These are phyloP conservation scores for Corrigiola litoralis DNA, from an alignment of 179 eudicot genomes.

Conservation along the genomic window DNA sequence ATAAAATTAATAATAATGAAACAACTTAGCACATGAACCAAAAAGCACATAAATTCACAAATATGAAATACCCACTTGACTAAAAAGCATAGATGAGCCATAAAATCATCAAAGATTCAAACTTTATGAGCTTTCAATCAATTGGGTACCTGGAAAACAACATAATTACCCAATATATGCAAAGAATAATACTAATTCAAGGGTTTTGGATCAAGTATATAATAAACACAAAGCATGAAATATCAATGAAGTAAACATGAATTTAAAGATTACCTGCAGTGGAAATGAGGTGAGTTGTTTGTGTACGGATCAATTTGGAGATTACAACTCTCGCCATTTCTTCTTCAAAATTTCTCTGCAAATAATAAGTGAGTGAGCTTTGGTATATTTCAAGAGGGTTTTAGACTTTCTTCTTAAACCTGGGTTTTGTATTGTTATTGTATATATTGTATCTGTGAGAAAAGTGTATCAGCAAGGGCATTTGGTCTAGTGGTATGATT, in stretches of 20 bases:
- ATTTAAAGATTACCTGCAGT: not conserved
- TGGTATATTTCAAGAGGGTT: not conserved
- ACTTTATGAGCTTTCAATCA: not conserved
- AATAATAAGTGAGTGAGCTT: too few relatives aligned
- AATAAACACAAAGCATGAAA: not conserved
- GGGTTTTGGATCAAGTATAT: not conserved
- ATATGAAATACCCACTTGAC: not conserved
- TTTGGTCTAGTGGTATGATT: constrained; percentile 85
- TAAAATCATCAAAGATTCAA: not conserved
- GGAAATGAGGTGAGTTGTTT: constrained; percentile 27
- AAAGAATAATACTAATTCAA: too few relatives aligned
- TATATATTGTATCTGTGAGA: too few relatives aligned
- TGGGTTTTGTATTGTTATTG: not conserved
- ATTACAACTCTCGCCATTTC: constrained; percentile 43
- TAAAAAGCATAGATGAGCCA: not conserved
- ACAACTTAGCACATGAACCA: too few relatives aligned
- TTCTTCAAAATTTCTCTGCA: not conserved
- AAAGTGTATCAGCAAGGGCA: constrained; percentile 22
- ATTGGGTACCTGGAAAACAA: not conserved
- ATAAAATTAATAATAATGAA: too few relatives aligned
- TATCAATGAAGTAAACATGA: not conserved
- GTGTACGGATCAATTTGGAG: constrained; percentile 39
- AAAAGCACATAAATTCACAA: not conserved
- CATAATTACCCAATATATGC: not conserved
- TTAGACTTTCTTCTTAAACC: not conserved